Base-by-base conservation (phyloP, 2,329 filamentous ascomycete genomes). In the Cryphonectria nitschkei region DNA sequence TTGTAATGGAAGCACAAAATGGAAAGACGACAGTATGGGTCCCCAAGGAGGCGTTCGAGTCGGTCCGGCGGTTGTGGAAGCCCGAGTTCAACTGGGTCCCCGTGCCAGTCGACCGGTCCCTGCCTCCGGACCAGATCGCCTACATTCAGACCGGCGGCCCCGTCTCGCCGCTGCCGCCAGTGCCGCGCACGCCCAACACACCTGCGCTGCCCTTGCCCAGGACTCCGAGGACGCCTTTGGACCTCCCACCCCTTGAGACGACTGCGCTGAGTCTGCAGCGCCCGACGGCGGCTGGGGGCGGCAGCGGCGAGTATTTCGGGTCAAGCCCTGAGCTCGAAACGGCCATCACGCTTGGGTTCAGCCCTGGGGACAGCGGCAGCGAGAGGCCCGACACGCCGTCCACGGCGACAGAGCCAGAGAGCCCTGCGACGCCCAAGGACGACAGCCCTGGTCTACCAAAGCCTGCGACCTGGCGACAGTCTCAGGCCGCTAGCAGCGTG, bases 1-100 rank as follows among this genome's bases (percentile, higher is more conserved):
- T 65, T 50, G 69, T 67, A 71, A 71, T 71, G 69, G 69, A 71
- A 71, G 69, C 63, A 65, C 56, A 61, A 43, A 65, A 68, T 62
- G 68, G 66, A 43, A 68, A 72, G 52, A 72, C 68, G 60, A 72
- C 64, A 72, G 63, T 72, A 72, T 72, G 70, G 70, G 68, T 72
- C n/a, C 70, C 70, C 32, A 68, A 69, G 29, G 70, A 72, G 56
- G 70, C 70, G n/a, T 72, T 72, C 43, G 70, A 69, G 34, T 69
- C 68, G 34, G 46, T 72, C 58, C 63, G 66, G 67, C 65, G 68
- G 34, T 61, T 72, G 52, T 72, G 70, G 70, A 72, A 72, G 67
- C 70, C 70, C 46, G 70, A 72, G 58, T 72, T 69, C 67, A 68
- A 69, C 50, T 72, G 70, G 70, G 54, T 68, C 16, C 70, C 70